Evolutionary conservation across 139 green algal species (phyloP), one percentile per base, ranked within the genome.

Genomic region (Coccomyxa sp.): DNA sequence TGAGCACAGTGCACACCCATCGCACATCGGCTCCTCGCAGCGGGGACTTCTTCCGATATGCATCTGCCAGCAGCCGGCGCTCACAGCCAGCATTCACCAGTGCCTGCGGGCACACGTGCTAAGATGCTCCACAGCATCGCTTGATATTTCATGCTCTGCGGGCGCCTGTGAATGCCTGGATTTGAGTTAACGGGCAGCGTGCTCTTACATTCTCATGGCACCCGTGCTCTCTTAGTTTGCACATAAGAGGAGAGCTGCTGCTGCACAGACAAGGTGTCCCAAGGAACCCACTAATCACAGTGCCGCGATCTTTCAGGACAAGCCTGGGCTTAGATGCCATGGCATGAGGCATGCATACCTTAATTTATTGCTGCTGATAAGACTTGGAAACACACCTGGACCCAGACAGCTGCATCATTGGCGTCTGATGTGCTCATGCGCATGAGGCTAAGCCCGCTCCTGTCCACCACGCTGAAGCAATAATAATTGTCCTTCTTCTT

Each of bases 81-180:
- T 81, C 80, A 66, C 84, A 92, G 13, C 85, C 90, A 9, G 81
- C 88, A 30, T 67, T 75, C 79, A 93, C 85, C 85, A 94, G 84
- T 28, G 85, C 86, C 67, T 90, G 86, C 45, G 23, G 13, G 23
- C 66, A 30, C 66, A 74, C 38, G 38, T 51, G 38, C 38, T 51
- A 7, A 51, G 38, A 51, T 51, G 38, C 38, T 11, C 7, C 38
- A 3, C 38, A 51, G 38, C 3, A 51, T n/a, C n/a, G n/a, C n/a
- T n/a, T n/a, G n/a, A n/a, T n/a, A n/a, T n/a, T n/a, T n/a, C n/a
- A n/a, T n/a, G n/a, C n/a, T n/a, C n/a, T n/a, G n/a, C n/a, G n/a
- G n/a, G n/a, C n/a, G n/a, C n/a, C n/a, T n/a, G n/a, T n/a, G n/a
- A n/a, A n/a, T n/a, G n/a, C n/a, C n/a, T n/a, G n/a, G n/a, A n/a